Base-by-base conservation (phyloP, 2,329 filamentous ascomycete species). In the Cladosporium cucumerinum region DNA sequence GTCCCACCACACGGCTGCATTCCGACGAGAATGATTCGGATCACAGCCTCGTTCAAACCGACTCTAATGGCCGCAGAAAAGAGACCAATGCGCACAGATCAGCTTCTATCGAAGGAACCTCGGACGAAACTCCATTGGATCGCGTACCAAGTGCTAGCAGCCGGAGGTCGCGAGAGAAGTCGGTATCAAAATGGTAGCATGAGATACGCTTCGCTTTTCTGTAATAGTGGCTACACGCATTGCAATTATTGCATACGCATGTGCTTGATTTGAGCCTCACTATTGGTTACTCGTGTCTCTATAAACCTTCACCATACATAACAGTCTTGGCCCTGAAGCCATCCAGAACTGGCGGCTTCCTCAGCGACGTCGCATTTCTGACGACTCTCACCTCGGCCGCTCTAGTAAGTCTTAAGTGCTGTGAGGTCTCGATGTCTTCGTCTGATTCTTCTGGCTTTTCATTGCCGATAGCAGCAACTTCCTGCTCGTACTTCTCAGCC, bases 331-430 rank as follows among this genome's bases (percentile, higher is more conserved):
- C 89, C 88, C 68, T 81, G 80, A 78, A 93, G 89, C 71, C 70
- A 69, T 85, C 82, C 11, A 89, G 78, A 51, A 84, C 78, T 0
- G 91, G 92, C 12, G 93, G 93, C 66, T 86, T 78, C 61, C 87
- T 81, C 75, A 97, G 76, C 67, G 88, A 87, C 63, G 82, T 82
- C 65, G 91, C 78, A 75, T 94, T 92, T 70, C 92, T 84, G 61
- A 96, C 89, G 48, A 98, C 83, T 75, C 89, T 87, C 69, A 99
- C 85, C 81, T 99, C 95, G 8, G 92, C 89, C n/a, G 93, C 93
- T 78, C 93, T 92, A 65, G 90, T 95, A 74, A 85, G 82, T 61
- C 89, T 83, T 68, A 95, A 78, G 76, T 91, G 87, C 71, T 84
- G 78, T 71, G 82, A 86, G 14, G 46, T 55, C 57, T 60, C 58